Percentiles rank a stretch among this genome's conserved stretches.
These are phyloP conservation scores for Debaryomyces castellii DNA, from an alignment of 805 yeast species.

Conservation along the genomic window DNA sequence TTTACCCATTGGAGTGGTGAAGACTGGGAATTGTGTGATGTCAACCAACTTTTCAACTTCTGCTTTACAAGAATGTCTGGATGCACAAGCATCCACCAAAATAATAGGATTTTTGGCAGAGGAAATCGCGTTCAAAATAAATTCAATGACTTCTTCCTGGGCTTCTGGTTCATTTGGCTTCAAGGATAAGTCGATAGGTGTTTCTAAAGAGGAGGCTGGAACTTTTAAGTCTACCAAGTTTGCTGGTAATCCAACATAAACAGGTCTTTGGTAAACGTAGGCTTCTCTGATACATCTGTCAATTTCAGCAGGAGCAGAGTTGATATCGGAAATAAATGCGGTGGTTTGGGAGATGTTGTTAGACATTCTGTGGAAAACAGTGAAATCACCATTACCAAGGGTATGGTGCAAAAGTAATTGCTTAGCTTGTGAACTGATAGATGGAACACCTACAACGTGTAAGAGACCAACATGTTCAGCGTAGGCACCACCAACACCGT, in stretches of 20 bases:
- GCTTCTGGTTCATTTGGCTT: slow-evolving; percentile 34
- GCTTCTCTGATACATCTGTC: slow-evolving; percentile 77
- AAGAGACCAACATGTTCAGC: slow-evolving; percentile 87
- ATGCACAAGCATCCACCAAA: slow-evolving; percentile 84
- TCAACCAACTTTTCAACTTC: slow-evolving; percentile 64
- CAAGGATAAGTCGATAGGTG: slow-evolving; percentile 62
- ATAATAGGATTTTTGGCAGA: slow-evolving; percentile 69
- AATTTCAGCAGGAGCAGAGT: slow-evolving; percentile 65
- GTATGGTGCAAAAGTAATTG: slow-evolving; percentile 79
- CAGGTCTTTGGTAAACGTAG: slow-evolving; percentile 72
- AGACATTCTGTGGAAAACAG: slow-evolving; percentile 78
- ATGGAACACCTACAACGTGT: slow-evolving; percentile 86
- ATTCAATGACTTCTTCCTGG: slow-evolving; percentile 36
- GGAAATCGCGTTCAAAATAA: slow-evolving; percentile 49
- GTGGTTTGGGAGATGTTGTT: slow-evolving; percentile 67
- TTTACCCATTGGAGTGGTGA: slow-evolving; percentile 90
- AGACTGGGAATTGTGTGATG: slow-evolving; percentile 74
- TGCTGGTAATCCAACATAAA: slow-evolving; percentile 79
- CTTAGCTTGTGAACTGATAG: slow-evolving; percentile 68
- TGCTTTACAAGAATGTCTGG: slow-evolving; percentile 67
- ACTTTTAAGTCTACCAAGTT: slow-evolving; percentile 70
- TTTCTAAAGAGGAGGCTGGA: slow-evolving; percentile 54
- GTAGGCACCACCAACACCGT: slow-evolving; percentile 85
- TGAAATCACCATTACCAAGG: slow-evolving; percentile 79
- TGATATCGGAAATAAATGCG: slow-evolving; percentile 60